Conservation (phyloP, 75 land plant species). For the Pinus tabuliformis region DNA sequence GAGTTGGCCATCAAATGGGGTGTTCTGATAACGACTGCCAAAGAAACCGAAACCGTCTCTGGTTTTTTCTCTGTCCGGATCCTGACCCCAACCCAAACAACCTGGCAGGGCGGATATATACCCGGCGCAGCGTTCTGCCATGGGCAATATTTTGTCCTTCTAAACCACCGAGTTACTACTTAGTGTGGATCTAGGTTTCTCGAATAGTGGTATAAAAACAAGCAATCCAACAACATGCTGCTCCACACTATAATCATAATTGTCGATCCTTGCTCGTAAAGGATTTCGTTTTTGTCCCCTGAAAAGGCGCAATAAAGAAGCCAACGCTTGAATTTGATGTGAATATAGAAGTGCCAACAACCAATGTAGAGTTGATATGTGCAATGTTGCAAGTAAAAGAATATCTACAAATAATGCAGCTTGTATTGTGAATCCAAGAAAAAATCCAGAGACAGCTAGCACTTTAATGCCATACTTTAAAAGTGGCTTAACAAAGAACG, state of each 20-base stretch:
- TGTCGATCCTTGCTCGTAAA: constrained; percentile 82
- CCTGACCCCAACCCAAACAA: too few species aligned
- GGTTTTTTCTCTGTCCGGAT: too few species aligned
- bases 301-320: constrained; percentile 96
- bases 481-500: constrained; percentile 49
- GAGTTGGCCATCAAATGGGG: too few species aligned
- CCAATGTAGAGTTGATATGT: constrained; percentile 68
- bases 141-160: too few species aligned
- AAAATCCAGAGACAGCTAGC: constrained; percentile 60
- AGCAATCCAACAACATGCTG: constrained; percentile 97
- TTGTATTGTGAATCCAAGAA: constrained; percentile 70
- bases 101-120: too few species aligned
- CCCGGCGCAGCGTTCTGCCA: too few species aligned
- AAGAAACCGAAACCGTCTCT: too few species aligned
- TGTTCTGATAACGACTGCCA: too few species aligned
- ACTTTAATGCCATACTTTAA: constrained; percentile 35
- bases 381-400: constrained; percentile 61
- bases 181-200: too few species aligned
- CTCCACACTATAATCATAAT: constrained; percentile 85
- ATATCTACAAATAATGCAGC: constrained; percentile 69
- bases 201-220: constrained; percentile 69
- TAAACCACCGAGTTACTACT: too few species aligned
- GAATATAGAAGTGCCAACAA: constrained; percentile 71
- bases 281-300: constrained; percentile 93
- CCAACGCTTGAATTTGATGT: constrained; percentile 73